Base-by-base conservation (phyloP, 208 protist genomes). In the Crithidia thermophila region DNA sequence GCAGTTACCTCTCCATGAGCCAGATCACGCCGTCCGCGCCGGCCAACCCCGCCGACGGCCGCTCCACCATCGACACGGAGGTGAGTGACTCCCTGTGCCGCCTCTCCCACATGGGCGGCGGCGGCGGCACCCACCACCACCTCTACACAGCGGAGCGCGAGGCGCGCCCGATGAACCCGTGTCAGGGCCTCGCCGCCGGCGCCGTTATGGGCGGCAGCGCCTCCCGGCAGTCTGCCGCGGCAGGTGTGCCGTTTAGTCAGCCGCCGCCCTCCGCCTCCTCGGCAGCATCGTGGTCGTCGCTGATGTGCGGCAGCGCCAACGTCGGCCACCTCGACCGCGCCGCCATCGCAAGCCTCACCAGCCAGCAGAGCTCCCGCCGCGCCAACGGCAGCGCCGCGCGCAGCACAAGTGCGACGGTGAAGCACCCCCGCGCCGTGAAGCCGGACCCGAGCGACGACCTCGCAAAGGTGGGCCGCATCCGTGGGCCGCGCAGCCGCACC, bases 31-130 rank as follows among this genome's bases (percentile, higher is more conserved):
- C 57, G 47, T 53, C 39, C 28, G 36, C 28, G 1, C 10, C 33
- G 13, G 21, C 27, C 28, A 53, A 52, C 67, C 57, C 16, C 47
- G 71, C 45, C 37, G 84, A 85, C 49, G 88, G 85, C 3, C 82
- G 88, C 25, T 81, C 68, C 53, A 94, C 85, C 3, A 94, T 94
- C 50, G 88, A 94, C 72, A 91, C 87, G 28, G 85, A 94, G 28
- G 85, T 94, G 50, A 81, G 76, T 40, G 79, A 92, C 62, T 90
- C 85, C 3, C 77, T 94, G 39, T 62, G 70, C 20, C 80, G 83
- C 11, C 57, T 83, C 23, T 66, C 58, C 42, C 49, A 74, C 53
- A 43, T 64, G 65, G 64, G 63, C 45, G 75, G 73, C 33, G 36
- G 63, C 36, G 43, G 40, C 36, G 69, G 66, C 34, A 23, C 63